Evolutionary conservation across 2,329 filamentous ascomycete genomes (phyloP).

Genomic region (Pestalotiopsis sp.): DNA sequence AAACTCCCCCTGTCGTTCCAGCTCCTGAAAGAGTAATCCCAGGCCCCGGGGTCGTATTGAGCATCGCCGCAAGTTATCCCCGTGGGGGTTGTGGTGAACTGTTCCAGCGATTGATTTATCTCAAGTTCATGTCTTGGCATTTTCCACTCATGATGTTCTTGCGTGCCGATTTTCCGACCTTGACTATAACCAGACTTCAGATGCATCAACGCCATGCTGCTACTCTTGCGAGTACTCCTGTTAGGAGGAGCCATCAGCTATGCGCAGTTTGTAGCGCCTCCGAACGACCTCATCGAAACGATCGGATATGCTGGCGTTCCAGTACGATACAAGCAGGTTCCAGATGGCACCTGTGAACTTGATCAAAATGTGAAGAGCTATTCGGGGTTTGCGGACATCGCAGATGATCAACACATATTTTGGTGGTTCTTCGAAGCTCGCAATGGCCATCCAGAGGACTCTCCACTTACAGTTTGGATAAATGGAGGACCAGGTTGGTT

Average conservation of each 20-base stretch:
- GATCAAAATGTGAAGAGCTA: constrained; percentile 44
- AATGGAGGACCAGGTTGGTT: constrained; percentile 47
- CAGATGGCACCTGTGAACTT: constrained; percentile 46
- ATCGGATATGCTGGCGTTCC: constrained; percentile 37
- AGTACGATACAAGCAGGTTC: constrained; percentile 51
- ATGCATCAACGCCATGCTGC: constrained; percentile 1
- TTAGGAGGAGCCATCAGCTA: neutral
- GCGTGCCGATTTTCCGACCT: neutral
- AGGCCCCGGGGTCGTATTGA: neutral
- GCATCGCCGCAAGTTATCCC: neutral
- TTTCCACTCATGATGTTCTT: neutral
- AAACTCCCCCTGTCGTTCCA: constrained; percentile 13
- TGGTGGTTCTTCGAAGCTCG: constrained; percentile 56
- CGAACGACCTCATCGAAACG: constrained; percentile 27
- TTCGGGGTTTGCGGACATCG: constrained; percentile 45
- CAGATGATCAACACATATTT: constrained; percentile 43
- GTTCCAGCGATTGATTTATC: neutral
- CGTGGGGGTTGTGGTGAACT: neutral
- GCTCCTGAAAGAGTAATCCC: neutral
- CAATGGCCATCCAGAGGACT: constrained; percentile 42
- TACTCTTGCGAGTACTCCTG: neutral
- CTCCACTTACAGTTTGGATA: constrained; percentile 54
- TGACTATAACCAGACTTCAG: neutral
- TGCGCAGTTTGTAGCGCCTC: constrained; percentile 32
- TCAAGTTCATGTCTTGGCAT: constrained; percentile 7